phyloP scores from a whole-genome alignment of 257 asterid species.

The Solanum chilense region DNA sequence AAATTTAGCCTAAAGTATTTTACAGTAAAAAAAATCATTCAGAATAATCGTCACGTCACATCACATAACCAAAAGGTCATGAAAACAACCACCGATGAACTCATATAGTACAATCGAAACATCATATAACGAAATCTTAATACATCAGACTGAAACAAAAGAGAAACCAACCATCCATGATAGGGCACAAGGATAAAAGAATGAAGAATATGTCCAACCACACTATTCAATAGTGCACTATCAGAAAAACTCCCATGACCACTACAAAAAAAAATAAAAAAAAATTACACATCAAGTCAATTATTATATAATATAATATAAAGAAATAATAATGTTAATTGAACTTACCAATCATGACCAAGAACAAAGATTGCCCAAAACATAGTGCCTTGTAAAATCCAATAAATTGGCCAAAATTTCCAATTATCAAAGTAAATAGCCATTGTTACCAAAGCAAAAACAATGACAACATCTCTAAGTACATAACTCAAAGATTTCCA shows the following conservation, averaged over 20 bases:
- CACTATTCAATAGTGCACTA: constrained; percentile 9
- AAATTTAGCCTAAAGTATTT: neutral
- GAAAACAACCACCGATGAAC: neutral
- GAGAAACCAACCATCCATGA: constrained; percentile 30
- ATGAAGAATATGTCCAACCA: constrained; percentile 31
- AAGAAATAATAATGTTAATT: neutral
- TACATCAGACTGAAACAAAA: neutral
- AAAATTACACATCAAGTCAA: neutral
- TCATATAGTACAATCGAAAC: neutral
- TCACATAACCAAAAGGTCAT: neutral
- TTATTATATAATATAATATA: too few relatives aligned
- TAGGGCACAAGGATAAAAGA: constrained; percentile 37
- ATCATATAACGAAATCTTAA: neutral
- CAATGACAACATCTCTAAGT: constrained; percentile 15
- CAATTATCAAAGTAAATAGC: constrained; percentile 15
- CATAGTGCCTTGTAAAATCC: constrained; percentile 42
- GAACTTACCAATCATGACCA: constrained; percentile 35
- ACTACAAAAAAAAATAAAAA: neutral
- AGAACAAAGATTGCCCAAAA: constrained; percentile 45
- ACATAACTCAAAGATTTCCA: constrained; percentile 28
- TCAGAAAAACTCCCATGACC: constrained; percentile 43
- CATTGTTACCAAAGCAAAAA: constrained; percentile 7
- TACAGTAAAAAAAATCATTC: neutral
- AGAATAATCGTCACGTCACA: neutral
- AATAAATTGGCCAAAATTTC: constrained; percentile 24